Conservation (phyloP, 768 basidiomycete species). For the Suillus sp. region DNA sequence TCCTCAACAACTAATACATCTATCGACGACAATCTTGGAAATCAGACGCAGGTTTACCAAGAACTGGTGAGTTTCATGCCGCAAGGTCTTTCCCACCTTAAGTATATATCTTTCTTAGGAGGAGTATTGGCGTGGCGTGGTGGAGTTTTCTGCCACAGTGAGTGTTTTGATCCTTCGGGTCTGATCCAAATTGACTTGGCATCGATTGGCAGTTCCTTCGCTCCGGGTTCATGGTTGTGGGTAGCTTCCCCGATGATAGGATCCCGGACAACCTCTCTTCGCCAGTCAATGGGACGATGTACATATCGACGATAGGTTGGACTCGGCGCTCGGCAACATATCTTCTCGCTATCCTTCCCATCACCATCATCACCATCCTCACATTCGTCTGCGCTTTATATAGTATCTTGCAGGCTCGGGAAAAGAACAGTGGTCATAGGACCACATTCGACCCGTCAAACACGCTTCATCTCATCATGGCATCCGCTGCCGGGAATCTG, state of each 20-base stretch:
- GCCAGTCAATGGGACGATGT: constrained; percentile 8
- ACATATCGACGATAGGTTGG: constrained; percentile 11
- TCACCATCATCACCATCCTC: constrained; percentile 6
- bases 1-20: background rate
- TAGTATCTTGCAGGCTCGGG: background rate
- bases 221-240: constrained; percentile 6
- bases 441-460: constrained; percentile 9
- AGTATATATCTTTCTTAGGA: constrained; percentile 8
- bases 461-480: constrained; percentile 10
- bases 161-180: background rate
- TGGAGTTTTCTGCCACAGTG: constrained; percentile 23
- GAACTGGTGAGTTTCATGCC: constrained; percentile 12
- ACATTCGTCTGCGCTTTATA: constrained; percentile 4
- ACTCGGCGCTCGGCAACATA: constrained; percentile 2
- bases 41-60: constrained; percentile 1
- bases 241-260: constrained; percentile 2
- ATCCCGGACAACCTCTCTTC: constrained; percentile 7
- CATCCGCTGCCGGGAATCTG: background rate
- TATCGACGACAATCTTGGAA: background rate
- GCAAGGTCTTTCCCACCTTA: too few species aligned
- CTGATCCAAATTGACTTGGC: background rate
- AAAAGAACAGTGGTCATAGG: background rate
- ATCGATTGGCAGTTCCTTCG: constrained; percentile 9
- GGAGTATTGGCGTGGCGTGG: constrained; percentile 19
- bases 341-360: constrained; percentile 10